Base-by-base conservation (phyloP, 1,284 basidiomycete species). In the Leccinum pallidistipes region DNA sequence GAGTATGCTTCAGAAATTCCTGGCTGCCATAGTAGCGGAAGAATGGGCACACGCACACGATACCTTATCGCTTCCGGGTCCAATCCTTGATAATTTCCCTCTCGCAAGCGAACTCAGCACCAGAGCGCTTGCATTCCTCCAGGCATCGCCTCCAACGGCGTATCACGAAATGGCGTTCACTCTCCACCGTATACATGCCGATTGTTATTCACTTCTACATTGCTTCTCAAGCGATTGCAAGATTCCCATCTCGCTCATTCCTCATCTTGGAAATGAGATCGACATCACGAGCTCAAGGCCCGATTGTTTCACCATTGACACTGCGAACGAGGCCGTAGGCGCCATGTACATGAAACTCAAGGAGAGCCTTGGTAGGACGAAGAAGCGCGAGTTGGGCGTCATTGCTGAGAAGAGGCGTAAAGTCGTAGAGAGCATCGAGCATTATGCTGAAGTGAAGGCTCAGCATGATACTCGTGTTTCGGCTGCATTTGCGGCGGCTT, bases 131-230 rank as follows among this genome's bases (percentile, higher is more conserved):
- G 70, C 77, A 8, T 88, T 89, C 78, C 83, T 98, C 36, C 93
- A 95, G 74, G 83, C 80, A 29, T 80, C 83, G 2, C 85, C 91
- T 2, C 92, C 93, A 3, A 76, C 86, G 0, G 90, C 92, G 2
- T 98, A 98, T 74, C 88, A 94, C 74, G 97, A 99, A 77, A 95
- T 97, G 92, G 85, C 87, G 1, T 84, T 91, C 62, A 83, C 90
- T 50, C 86, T 98, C 27, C 83, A 84, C 57, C 88, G 92, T 29
- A 90, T 97, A 59, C 88, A 94, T 66, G 76, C 80, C 34, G 95
- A 98, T 68, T 96, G 92, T 67, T 84, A 85, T 66, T 83, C 86
- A 3, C 84, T 98, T 18, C 83, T 97, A 51, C 86, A 87, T 59
- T 86, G 90, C 29, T 97, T 98, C 77, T 81, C 83, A 12, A 80